These are phyloP conservation scores for Solanum acaule DNA, from an alignment of 257 asterid genomes.

Conservation along the genomic window DNA sequence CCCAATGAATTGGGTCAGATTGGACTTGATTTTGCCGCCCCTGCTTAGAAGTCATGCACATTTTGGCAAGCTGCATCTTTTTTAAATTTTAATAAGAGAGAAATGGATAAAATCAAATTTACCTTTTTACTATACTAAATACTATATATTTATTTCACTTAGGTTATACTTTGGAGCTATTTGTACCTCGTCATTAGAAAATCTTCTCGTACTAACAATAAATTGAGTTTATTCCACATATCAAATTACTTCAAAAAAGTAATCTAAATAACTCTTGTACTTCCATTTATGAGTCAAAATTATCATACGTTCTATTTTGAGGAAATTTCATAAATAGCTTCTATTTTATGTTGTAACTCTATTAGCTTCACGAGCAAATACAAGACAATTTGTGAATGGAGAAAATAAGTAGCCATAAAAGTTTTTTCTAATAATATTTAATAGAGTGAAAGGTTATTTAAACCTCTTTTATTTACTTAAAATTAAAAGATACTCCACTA, in stretches of 20 bases:
- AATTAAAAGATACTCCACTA: not conserved
- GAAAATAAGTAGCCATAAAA: not conserved
- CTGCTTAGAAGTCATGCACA: not conserved
- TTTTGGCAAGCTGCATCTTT: not conserved
- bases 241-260: not conserved
- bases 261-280: not conserved
- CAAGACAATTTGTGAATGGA: not conserved
- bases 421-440: not conserved
- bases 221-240: not conserved
- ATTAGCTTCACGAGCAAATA: not conserved
- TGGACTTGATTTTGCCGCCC: not conserved
- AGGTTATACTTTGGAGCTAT: not conserved
- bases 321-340: not conserved
- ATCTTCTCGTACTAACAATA: not conserved
- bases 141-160: not conserved
- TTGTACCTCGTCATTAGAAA: not conserved
- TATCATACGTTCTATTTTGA: not conserved
- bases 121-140: not conserved
- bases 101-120: not conserved
- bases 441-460: not conserved
- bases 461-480: not conserved
- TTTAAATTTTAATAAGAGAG: not conserved
- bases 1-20: not conserved
- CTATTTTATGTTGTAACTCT: not conserved
- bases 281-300: not conserved